These are phyloP conservation scores for Coemansia sp. DNA, from an alignment of 371 early-diverging fungal genomes.

Conservation along the genomic window DNA sequence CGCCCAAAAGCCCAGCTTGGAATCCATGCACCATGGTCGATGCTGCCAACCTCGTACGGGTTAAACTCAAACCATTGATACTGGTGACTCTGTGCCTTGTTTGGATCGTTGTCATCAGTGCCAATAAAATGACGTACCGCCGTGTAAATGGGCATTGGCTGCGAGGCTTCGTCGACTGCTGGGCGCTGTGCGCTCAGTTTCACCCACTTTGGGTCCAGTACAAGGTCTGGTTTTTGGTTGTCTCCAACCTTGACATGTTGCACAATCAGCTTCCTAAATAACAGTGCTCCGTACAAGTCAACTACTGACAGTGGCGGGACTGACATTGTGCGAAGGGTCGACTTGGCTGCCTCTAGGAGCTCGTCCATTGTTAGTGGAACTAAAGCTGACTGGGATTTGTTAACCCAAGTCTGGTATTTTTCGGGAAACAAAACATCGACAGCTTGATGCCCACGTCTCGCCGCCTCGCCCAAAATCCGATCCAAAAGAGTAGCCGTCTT, in stretches of 20 bases:
- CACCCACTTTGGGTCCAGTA: conserved; percentile 41
- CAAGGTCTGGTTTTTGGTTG: conserved; percentile 12
- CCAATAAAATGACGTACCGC: conserved; percentile 63
- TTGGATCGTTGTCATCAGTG: conserved; percentile 28
- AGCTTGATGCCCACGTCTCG: neutral
- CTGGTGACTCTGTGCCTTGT: conserved; percentile 15
- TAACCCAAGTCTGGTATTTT: neutral
- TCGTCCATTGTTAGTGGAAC: conserved; percentile 28
- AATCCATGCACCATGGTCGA: conserved; percentile 70
- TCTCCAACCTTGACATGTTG: conserved; percentile 29
- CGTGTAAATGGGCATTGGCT: conserved; percentile 76
- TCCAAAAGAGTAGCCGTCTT: neutral
- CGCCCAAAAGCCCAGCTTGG: conserved; percentile 76
- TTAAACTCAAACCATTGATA: conserved; percentile 81
- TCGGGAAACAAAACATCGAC: conserved; percentile 13
- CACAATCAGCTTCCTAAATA: conserved; percentile 61
- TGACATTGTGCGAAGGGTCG: conserved; percentile 53
- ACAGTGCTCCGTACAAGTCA: conserved; percentile 66
- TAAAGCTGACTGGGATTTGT: conserved; percentile 2
- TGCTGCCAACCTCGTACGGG: conserved; percentile 74
- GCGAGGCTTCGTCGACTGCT: conserved; percentile 62
- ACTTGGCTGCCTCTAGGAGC: conserved; percentile 16
- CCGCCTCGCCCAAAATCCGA: neutral
- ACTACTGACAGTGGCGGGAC: conserved; percentile 60
- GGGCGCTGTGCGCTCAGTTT: conserved; percentile 55